phyloP scores from a whole-genome alignment of 2,329 filamentous ascomycete species.

The Neoascochyta sp. region DNA sequence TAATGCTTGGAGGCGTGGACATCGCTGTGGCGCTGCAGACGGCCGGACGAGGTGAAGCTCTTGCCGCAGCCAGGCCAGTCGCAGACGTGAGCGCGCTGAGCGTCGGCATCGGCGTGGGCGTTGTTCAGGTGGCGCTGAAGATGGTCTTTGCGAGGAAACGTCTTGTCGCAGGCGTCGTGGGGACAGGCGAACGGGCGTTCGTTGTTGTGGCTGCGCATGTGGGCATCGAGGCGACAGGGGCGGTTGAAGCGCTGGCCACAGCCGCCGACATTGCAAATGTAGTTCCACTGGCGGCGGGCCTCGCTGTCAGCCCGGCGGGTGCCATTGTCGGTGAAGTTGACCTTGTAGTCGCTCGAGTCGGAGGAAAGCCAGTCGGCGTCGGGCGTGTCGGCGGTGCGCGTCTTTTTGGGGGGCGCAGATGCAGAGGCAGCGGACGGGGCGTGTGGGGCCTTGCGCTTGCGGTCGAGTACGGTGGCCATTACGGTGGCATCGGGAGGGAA shows the following conservation, averaged over 20 bases:
- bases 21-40: slow-evolving; percentile 72
- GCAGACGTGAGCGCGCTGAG: slow-evolving; percentile 65
- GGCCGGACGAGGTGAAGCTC: slow-evolving; percentile 74
- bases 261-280: slow-evolving; percentile 67
- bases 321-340: slow-evolving; percentile 29
- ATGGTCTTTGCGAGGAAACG: slow-evolving; percentile 82
- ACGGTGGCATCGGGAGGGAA: too few species aligned
- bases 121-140: slow-evolving; percentile 81
- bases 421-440: not conserved
- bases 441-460: too few species aligned
- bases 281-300: slow-evolving; percentile 65
- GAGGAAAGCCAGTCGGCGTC: slow-evolving; percentile 19
- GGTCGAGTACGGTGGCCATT: too few species aligned
- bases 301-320: slow-evolving; percentile 28
- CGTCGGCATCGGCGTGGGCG: slow-evolving; percentile 60
- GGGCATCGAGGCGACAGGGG: slow-evolving; percentile 70
- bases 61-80: slow-evolving; percentile 70
- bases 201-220: slow-evolving; percentile 80
- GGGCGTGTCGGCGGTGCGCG: too few species aligned
- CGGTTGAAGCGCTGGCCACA: slow-evolving; percentile 86
- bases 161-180: slow-evolving; percentile 69
- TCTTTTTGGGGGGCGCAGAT: too few species aligned
- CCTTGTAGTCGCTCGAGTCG: slow-evolving; percentile 21
- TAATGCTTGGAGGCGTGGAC: slow-evolving; percentile 74
- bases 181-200: slow-evolving; percentile 75